Conservation (phyloP, 441 rosid genomes). For the Gossypium gossypioides region DNA sequence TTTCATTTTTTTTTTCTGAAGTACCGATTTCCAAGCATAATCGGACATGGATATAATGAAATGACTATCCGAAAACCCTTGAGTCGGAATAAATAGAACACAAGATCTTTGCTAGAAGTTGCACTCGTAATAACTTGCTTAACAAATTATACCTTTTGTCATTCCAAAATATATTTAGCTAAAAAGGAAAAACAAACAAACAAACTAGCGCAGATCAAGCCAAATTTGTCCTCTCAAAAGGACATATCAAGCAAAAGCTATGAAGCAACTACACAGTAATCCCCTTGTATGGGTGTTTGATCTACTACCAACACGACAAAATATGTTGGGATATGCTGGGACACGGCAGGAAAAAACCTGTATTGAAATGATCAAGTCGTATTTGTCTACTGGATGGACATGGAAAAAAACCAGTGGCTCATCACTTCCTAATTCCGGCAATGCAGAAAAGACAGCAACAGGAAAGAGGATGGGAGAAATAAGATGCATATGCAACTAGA, state of each 20-base stretch:
- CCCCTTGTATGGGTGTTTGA: background rate
- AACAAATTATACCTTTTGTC: background rate
- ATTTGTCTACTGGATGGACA: background rate
- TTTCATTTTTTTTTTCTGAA: background rate
- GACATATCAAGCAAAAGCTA: background rate
- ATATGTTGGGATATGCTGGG: background rate
- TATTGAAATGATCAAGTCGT: background rate
- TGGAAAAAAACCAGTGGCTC: background rate
- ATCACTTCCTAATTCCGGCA: background rate
- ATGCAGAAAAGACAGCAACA: background rate
- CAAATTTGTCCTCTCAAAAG: background rate
- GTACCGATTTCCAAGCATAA: background rate
- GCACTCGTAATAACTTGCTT: background rate
- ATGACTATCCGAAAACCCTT: background rate
- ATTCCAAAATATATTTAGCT: background rate
- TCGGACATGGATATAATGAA: background rate
- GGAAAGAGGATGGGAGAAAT: background rate
- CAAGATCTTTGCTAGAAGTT: background rate
- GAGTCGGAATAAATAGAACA: background rate
- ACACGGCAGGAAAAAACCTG: background rate
- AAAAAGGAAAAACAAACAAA: background rate
- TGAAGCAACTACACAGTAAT: background rate
- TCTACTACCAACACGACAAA: background rate
- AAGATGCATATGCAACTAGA: background rate
- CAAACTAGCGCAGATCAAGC: too few relatives aligned